Evolutionary conservation across 257 asterid species (phyloP), one percentile per base, ranked within the genome.

Genomic region (Nicotiana paniculata): DNA sequence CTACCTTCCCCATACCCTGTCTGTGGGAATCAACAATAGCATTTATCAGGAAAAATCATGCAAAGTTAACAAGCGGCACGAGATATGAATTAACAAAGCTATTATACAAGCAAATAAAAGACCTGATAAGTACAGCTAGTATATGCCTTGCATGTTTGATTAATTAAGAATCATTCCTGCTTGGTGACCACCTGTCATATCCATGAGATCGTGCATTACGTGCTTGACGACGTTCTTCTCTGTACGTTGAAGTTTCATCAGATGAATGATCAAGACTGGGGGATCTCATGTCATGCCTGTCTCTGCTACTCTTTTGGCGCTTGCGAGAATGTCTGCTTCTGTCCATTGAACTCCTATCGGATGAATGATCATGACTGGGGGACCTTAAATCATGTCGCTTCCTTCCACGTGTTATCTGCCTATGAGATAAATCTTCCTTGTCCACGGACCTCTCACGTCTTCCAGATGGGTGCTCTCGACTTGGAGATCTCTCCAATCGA

Each of bases 231-330:
- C 51, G 37, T 17, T 66, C 64, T 37, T 57, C 84, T 33, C 55
- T 81, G 75, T 12, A 51, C 16, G 4, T 62, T 30, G 83, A 65
- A 51, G 77, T 48, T 66, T 84, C 89, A 55, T 57, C 79, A 6
- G 83, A 82, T 17, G 28, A 58, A 61, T 64, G 79, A 70, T 86
- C 89, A 81, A 63, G 76, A 30, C 69, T 59, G 16, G 90, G 86
- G 81, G 85, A 84, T 87, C 89, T 81, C 85, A 89, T 79, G 57
- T 88, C 91, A 68, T 43, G 89, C 77, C 82, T 80, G 82, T 80
- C 82, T 62, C 81, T 69, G 62, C 84, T 51, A 15, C 59, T 86
- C 81, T 70, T 84, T 48, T 65, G 82, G 30, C 68, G 88, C 84
- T 46, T 85, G 55, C 30, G 82, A 74, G 83, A 32, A 81, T 66